Percentiles rank a stretch among this genome's conserved stretches.
phyloP scores from a whole-genome alignment of 805 yeast genomes.

The Blastobotrys terrestris region DNA sequence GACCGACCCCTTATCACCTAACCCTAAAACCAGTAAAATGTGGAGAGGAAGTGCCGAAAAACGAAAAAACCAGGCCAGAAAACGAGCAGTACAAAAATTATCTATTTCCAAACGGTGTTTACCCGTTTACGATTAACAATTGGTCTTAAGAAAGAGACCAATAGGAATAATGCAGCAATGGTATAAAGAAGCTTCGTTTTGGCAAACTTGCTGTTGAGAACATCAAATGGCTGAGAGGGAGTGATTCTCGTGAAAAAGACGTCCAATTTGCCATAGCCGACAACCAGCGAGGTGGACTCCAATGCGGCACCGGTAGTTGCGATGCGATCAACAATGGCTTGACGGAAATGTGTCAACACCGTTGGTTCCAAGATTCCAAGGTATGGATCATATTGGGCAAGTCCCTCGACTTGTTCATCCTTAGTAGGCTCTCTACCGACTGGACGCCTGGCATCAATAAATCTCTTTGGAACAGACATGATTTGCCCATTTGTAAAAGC shows the following conservation, averaged over 20 bases:
- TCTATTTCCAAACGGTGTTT: conserved; percentile 2
- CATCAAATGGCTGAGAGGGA: conserved; percentile 82
- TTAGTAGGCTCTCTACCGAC: conserved; percentile 45
- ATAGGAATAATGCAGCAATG: conserved; percentile 39
- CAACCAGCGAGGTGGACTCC: conserved; percentile 69
- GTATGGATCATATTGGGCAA: conserved; percentile 62
- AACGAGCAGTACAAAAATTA: not conserved
- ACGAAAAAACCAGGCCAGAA: too few relatives aligned
- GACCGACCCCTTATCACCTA: too few relatives aligned
- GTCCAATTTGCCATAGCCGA: conserved; percentile 51
- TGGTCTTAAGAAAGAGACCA: conserved; percentile 15
- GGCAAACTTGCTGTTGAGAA: conserved; percentile 61
- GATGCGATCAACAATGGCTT: conserved; percentile 34
- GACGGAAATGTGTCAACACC: conserved; percentile 48
- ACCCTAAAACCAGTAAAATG: too few relatives aligned
- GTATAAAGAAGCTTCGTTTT: conserved; percentile 57
- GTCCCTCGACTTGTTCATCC: conserved; percentile 53
- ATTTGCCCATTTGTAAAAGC: conserved; percentile 57
- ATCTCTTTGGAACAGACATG: conserved; percentile 59
- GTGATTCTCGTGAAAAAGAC: conserved; percentile 69
- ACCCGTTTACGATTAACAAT: conserved; percentile 12
- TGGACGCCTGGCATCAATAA: conserved; percentile 66
- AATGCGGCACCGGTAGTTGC: conserved; percentile 57
- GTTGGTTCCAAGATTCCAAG: conserved; percentile 44
- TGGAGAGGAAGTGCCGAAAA: too few relatives aligned